Base-by-base conservation (phyloP, 768 basidiomycete genomes). In the Lactarius hengduanensis region DNA sequence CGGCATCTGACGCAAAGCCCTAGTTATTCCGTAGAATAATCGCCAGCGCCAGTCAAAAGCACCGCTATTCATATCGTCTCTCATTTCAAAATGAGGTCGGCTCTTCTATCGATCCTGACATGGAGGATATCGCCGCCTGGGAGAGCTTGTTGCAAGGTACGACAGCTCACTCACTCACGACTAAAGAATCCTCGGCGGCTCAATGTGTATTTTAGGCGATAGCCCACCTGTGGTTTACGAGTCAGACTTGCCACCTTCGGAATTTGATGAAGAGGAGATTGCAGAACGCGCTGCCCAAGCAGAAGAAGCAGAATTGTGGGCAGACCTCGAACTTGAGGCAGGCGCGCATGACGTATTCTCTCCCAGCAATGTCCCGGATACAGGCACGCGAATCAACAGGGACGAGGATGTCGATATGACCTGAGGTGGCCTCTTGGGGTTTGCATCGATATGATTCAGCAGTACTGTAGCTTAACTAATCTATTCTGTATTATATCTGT, bases 81-180 rank as follows among this genome's bases (percentile, higher is more conserved):
- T 90, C 88, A 1, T 91, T 88, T 66, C 81, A 83, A 32, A 73
- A 77, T 20, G 88, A 90, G 64, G 89, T 91, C 3, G 90, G 90
- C 6, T 89, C 88, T 18, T 91, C 90, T 1, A 84, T 90, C 65
- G 90, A 91, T 72, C 90, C 90, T 5, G 84, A 85, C 73, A 76
- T 90, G 72, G 88, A 91, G 40, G 88, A 90, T 64, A 74, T 83
- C 4, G 76, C 70, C 26, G 72, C 74, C n/a, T 90, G 88, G 89
- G 89, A 90, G 73, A 71, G 75, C 34, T 84, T 84, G 55, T 72
- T 89, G 4, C 72, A 71, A 70, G 81, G 87, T 81, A 64, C 64
- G 76, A 4, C 26, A 13, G 26, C 34, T 30, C 8, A 22, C 30
- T 6, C 36, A 47, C 30, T 6, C 36, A 41, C 18, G 41, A 2